phyloP scores from a whole-genome alignment of 2,329 filamentous ascomycete species.

The Huntiella abstrusa region DNA sequence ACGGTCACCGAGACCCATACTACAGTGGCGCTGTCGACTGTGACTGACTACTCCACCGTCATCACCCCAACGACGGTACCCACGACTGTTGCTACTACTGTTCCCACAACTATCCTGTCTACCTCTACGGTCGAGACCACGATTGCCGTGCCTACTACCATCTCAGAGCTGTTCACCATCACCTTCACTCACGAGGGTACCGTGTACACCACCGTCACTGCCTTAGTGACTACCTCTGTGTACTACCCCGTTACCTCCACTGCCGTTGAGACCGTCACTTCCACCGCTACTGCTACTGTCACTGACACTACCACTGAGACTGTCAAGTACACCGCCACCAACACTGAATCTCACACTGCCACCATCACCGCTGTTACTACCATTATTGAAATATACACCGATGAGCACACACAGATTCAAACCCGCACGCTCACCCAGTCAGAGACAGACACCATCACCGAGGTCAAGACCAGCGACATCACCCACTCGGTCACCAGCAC shows the following conservation, averaged over 20 bases:
- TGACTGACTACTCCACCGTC: constrained; percentile 1
- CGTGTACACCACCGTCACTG: constrained; percentile 11
- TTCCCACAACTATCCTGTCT: neutral
- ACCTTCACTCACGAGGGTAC: constrained; percentile 10
- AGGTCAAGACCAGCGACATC: neutral
- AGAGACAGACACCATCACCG: neutral
- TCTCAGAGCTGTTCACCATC: neutral
- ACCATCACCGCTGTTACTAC: constrained; percentile 11
- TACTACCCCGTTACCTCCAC: neutral
- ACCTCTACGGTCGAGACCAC: neutral
- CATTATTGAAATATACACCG: constrained; percentile 7
- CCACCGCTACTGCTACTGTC: constrained; percentile 2
- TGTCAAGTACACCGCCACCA: neutral
- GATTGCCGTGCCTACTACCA: constrained; percentile 8
- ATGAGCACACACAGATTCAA: constrained; percentile 4
- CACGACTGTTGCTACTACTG: neutral
- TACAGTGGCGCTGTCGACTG: neutral
- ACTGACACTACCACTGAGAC: neutral
- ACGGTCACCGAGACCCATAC: constrained; percentile 1
- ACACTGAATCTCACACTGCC: constrained; percentile 8
- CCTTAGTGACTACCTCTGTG: constrained; percentile 3
- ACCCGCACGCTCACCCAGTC: constrained; percentile 1
- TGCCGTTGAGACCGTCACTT: neutral
- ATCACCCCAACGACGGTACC: neutral
- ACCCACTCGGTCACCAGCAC: constrained; percentile 7